Percentiles rank a stretch among this genome's conserved stretches.
Evolutionary conservation across 148 eudicot species (phyloP).

Genomic region (Beta vulgaris): DNA sequence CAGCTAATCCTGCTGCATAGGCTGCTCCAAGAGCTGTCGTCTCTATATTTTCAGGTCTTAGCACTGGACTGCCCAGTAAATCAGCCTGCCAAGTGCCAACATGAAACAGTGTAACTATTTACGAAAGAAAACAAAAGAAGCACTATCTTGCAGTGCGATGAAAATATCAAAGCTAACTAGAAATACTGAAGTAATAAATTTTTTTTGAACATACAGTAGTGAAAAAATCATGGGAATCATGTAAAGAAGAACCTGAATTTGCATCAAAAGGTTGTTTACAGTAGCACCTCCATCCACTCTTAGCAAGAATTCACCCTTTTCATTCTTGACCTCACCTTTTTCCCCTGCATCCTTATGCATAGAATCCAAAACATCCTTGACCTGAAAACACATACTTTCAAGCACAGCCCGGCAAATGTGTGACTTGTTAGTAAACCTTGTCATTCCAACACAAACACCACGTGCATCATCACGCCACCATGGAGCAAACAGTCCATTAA

Average conservation of each 20-base stretch:
- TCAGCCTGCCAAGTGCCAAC: conserved; percentile 84
- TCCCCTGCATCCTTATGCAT: conserved; percentile 93
- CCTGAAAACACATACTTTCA: conserved; percentile 98
- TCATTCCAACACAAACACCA: conserved; percentile 89
- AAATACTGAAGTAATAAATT: too few species aligned
- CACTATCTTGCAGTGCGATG: background rate
- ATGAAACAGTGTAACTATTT: background rate
- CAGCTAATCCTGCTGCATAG: conserved; percentile 95
- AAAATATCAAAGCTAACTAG: background rate
- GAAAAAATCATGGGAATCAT: background rate
- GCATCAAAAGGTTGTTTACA: conserved; percentile 83
- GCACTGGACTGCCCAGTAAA: conserved; percentile 75
- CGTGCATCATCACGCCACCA: conserved; percentile 99
- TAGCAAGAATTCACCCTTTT: conserved; percentile 75
- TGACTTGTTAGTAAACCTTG: conserved; percentile 81
- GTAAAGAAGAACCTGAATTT: conserved; percentile 66
- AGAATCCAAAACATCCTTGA: conserved; percentile 90
- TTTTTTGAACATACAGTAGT: too few species aligned
- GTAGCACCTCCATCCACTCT: conserved; percentile 99
- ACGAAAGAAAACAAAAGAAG: background rate
- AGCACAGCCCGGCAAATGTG: conserved; percentile 95
- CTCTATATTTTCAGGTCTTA: conserved; percentile 87
- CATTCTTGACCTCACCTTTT: conserved; percentile 58
- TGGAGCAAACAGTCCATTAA: conserved; percentile 97
- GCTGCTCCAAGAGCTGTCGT: conserved; percentile 98